Evolutionary conservation across 1,284 basidiomycete genomes (phyloP).

Genomic region (Chalciporus sp.): DNA sequence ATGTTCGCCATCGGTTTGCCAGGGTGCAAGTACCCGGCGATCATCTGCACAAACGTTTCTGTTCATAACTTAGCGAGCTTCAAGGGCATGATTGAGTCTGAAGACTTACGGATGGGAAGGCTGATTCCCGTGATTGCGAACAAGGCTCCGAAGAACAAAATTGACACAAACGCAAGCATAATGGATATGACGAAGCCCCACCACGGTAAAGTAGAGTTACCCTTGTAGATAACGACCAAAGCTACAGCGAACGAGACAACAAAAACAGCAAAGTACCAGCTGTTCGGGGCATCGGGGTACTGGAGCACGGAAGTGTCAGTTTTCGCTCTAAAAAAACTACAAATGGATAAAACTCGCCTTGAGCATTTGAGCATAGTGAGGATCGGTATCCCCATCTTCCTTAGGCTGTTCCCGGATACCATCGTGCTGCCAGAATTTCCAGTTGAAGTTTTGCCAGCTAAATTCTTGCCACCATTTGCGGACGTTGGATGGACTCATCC

Average conservation of each 20-base stretch:
- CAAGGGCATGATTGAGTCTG: not conserved
- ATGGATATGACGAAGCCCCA: constrained; percentile 49
- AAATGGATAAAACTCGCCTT: constrained; percentile 35
- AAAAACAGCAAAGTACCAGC: constrained; percentile 48
- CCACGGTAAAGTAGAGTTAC: constrained; percentile 54
- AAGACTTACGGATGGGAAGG: constrained; percentile 46
- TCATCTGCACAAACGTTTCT: constrained; percentile 51
- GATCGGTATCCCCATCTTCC: constrained; percentile 42
- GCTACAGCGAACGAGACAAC: constrained; percentile 41
- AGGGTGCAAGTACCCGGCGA: constrained; percentile 62
- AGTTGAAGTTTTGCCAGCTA: constrained; percentile 37
- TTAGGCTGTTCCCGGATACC: constrained; percentile 36
- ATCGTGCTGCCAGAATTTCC: constrained; percentile 47
- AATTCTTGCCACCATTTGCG: constrained; percentile 28
- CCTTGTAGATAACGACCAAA: constrained; percentile 50
- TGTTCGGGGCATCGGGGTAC: constrained; percentile 50
- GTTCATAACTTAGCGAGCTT: not conserved
- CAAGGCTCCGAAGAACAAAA: constrained; percentile 50
- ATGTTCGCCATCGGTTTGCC: constrained; percentile 62
- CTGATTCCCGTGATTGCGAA: constrained; percentile 56
- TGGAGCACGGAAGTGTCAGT: constrained; percentile 12
- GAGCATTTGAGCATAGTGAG: constrained; percentile 58
- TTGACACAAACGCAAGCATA: constrained; percentile 42
- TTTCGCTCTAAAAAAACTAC: not conserved
- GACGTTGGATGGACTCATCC: constrained; percentile 37